A percentile compares a stretch with the other conserved stretches of the same genome.
phyloP scores from a whole-genome alignment of 768 basidiomycete species.

The Phylloporus sp. region DNA sequence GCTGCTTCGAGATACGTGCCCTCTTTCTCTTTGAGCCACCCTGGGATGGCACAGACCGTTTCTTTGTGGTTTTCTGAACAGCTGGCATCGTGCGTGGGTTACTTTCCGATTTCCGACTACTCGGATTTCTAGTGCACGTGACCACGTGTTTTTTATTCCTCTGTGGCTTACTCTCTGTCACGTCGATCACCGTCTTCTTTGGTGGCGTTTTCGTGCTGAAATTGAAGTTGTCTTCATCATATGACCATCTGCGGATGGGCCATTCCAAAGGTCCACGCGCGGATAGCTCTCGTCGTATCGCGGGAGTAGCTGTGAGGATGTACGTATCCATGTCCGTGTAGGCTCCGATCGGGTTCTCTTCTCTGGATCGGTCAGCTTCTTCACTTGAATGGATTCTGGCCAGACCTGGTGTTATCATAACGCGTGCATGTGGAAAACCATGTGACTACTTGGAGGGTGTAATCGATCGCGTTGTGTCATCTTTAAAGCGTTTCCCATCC shows the following conservation, averaged over 20 bases:
- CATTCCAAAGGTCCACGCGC: background rate
- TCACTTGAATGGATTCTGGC: slow-evolving; percentile 13
- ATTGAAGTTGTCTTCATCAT: slow-evolving; percentile 8
- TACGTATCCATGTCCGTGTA: background rate
- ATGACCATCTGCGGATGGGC: slow-evolving; percentile 4
- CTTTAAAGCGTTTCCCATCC: slow-evolving; percentile 16
- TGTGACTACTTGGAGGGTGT: slow-evolving; percentile 15
- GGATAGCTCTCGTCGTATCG: background rate
- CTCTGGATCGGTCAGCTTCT: slow-evolving; percentile 16
- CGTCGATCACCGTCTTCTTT: slow-evolving; percentile 26
- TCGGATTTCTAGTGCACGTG: slow-evolving; percentile 17
- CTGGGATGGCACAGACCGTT: slow-evolving; percentile 46
- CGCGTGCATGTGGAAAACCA: slow-evolving; percentile 12
- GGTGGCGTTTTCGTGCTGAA: slow-evolving; percentile 6
- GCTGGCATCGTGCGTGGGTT: slow-evolving; percentile 34
- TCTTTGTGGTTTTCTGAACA: slow-evolving; percentile 43
- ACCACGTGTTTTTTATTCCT: slow-evolving; percentile 12
- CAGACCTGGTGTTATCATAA: background rate
- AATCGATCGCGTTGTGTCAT: background rate
- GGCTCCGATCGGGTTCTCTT: slow-evolving; percentile 8
- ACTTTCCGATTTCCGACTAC: background rate
- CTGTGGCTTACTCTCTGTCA: slow-evolving; percentile 8
- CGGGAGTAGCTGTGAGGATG: background rate
- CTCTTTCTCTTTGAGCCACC: slow-evolving; percentile 53
- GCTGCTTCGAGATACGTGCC: slow-evolving; percentile 39